Evolutionary conservation across 257 asterid species (phyloP), one percentile per base, ranked within the genome.

Genomic region (Solanum tacnaense): DNA sequence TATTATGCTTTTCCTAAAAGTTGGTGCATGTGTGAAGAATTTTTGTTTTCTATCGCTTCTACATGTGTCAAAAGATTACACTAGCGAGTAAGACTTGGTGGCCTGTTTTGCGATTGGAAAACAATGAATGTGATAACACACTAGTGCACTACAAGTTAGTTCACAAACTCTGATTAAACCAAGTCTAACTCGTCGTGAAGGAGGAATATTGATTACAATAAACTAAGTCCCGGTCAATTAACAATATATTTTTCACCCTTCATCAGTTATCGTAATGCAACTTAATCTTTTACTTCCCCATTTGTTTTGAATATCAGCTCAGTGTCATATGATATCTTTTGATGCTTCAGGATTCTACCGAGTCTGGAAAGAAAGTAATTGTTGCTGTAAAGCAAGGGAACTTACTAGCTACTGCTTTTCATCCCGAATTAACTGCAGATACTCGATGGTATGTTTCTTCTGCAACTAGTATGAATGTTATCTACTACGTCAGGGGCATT

Each of bases 371-470:
- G 89, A 94, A 92, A 90, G 98, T 94, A 44, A 92, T 97, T 27
- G 98, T 97, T 86, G 99, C 99, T 21, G 98, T 97, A 89, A 96
- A 93, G 92, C 99, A 97, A 91, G 99, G 99, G 56, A 95, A 96
- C 90, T 88, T 97, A 92, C 93, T 97, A 75, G 99, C 99, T 88
- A 97, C 99, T 86, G 99, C 99, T 70, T 97, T 97, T 87, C 99
- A 97, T 90, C 99, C 99, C 6, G 99, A 97, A 92, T 88, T 97
- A 90, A 97, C 99, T 83, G 96, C 98, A 34, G 99, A 97, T 86
- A 91, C 93, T 56, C 92, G 99, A 89, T 96, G 99, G 99, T 95
- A 86, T 18, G 44, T 31, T 9, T 46, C 44, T 49, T 18, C 12
- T 82, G 71, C 31, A 0, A 52, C 44, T 49, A 82, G 13, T 67